Evolutionary conservation across 192 early-diverging fungal species (phyloP), one percentile per base, ranked within the genome.

Genomic region (Martensiomyces pterosporus): DNA sequence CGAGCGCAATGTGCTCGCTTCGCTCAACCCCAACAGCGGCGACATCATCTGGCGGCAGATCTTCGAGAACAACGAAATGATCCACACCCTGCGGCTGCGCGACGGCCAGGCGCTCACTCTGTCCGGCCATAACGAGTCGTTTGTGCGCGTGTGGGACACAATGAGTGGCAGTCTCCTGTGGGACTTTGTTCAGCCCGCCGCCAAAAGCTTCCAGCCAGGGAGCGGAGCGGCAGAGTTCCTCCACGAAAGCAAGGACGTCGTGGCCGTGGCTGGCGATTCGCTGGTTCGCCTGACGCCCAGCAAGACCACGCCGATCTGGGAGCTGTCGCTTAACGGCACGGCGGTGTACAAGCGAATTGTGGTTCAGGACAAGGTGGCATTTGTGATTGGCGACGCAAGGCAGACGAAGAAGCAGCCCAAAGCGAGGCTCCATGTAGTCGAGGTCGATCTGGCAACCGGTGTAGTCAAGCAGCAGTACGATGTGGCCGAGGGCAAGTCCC

Each of bases 31-130:
- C 6, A 72, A 75, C 42, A 82, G 55, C 46, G 92, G 92, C 3
- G 76, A 79, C 34, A 69, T 88, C 46, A 79, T 67, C 25, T 94
- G 92, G 92, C 79, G 92, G 34, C 89, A 92, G 41, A 46, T 82
- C 9, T 64, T 91, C 15, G 76, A 75, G 8, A 55, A 64, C 15
- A 57, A 68, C 42, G 88, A 90, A 23, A 52, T 59, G 0, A 67
- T 94, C 36, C 49, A 64, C 21, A 49, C 57, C 3, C 63, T 88
- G 32, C 57, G 69, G 36, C 40, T 62, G 23, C 47, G 73, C 34
- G 57, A 65, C 43, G 37, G 35, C 15, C 61, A 46, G 25, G 66
- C 47, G 17, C 42, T 75, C 44, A 69, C 72, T 9, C 56, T 52
- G 9, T 64, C 65, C 2, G 51, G 58, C 4, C 25, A 6, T 18